These are phyloP conservation scores for Trichosanthes truncata DNA, from an alignment of 306 rosid species.

Conservation along the genomic window DNA sequence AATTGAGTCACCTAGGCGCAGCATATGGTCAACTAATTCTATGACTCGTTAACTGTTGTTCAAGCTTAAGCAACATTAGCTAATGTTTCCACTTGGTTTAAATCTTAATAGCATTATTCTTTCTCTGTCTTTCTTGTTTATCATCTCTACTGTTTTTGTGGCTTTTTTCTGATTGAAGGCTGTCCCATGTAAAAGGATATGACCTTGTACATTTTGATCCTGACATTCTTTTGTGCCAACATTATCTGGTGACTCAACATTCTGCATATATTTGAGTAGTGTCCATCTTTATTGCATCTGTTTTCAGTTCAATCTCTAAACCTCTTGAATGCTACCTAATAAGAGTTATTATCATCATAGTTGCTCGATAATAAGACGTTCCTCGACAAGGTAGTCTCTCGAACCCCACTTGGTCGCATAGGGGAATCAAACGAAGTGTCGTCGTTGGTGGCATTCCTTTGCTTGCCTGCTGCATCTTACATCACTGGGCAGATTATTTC, in stretches of 20 bases:
- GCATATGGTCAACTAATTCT: not conserved
- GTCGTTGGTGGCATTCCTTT: slow-evolving; percentile 72
- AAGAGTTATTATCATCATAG: slow-evolving; percentile 22
- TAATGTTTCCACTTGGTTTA: not conserved
- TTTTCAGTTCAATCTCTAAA: not conserved
- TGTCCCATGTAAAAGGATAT: not conserved
- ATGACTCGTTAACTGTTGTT: not conserved
- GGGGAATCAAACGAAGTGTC: slow-evolving; percentile 78
- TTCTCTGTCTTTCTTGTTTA: not conserved
- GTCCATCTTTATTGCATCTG: not conserved
- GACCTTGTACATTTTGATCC: not conserved
- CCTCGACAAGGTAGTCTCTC: slow-evolving; percentile 27
- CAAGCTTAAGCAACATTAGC: not conserved
- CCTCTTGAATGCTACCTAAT: not conserved
- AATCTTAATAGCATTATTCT: not conserved
- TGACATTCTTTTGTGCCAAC: not conserved
- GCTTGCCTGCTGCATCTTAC: slow-evolving; percentile 81
- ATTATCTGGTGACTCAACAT: not conserved
- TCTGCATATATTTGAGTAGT: not conserved
- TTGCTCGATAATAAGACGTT: slow-evolving; percentile 33
- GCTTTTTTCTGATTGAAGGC: not conserved
- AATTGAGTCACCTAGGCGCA: not conserved
- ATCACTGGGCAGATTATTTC: slow-evolving; percentile 65
- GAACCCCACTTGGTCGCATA: slow-evolving; percentile 51
- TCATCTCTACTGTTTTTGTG: not conserved